These are phyloP conservation scores for Periconia digitata DNA, from an alignment of 2,329 filamentous ascomycete genomes.

Conservation along the genomic window DNA sequence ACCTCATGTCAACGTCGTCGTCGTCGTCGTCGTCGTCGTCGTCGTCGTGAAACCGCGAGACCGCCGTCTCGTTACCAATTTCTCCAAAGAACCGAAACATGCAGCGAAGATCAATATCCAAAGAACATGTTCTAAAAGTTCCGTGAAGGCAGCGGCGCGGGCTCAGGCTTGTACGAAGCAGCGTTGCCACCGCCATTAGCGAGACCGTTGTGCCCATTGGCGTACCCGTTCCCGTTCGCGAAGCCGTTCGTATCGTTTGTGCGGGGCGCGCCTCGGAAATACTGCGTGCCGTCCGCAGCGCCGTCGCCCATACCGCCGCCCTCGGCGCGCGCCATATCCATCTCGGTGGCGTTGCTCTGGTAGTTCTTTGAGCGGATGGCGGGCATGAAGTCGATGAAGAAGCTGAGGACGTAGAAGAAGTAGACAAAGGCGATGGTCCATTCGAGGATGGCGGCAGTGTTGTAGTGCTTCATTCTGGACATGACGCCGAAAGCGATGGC, in stretches of 20 bases:
- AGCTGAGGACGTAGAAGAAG: slow-evolving; percentile 84
- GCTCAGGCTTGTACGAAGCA: too few species aligned
- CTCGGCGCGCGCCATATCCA: slow-evolving; percentile 28
- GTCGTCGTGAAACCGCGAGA: too few species aligned
- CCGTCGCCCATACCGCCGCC: slow-evolving; percentile 22
- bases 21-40: too few species aligned
- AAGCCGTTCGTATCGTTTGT: slow-evolving; percentile 22
- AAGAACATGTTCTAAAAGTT: too few species aligned
- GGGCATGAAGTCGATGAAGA: slow-evolving; percentile 83
- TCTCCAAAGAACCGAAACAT: too few species aligned
- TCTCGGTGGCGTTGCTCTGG: slow-evolving; percentile 38
- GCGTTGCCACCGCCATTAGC: slow-evolving; percentile 18
- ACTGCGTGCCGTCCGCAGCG: slow-evolving; percentile 26
- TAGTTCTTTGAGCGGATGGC: slow-evolving; percentile 64
- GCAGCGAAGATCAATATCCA: too few species aligned
- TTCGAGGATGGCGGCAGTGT: slow-evolving; percentile 77
- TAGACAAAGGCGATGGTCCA: slow-evolving; percentile 80
- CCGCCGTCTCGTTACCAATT: too few species aligned
- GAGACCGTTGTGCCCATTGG: slow-evolving; percentile 12
- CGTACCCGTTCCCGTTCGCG: slow-evolving; percentile 15
- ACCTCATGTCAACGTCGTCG: too few species aligned
- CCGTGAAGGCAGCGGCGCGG: too few species aligned
- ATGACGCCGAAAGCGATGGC: slow-evolving; percentile 70
- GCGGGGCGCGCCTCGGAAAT: slow-evolving; percentile 27
- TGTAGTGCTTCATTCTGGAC: slow-evolving; percentile 53